Conservation (phyloP, 2,329 filamentous ascomycete genomes). For the Arachnomyces sp. region DNA sequence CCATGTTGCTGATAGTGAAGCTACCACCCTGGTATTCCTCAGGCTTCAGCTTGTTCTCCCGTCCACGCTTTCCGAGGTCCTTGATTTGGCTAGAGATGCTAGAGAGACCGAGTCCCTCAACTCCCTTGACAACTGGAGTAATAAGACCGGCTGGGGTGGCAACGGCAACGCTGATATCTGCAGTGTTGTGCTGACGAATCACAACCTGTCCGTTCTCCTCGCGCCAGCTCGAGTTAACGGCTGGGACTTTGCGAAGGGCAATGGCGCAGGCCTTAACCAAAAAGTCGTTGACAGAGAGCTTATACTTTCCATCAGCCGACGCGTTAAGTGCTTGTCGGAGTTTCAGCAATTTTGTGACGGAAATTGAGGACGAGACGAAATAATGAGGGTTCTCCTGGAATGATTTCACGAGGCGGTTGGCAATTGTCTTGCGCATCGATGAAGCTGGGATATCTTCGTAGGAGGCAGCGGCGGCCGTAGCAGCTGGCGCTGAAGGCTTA, state of each 20-base stretch:
- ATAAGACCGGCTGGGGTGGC: slow-evolving; percentile 90
- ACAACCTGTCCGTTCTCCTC: slow-evolving; percentile 66
- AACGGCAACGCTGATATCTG: slow-evolving; percentile 93
- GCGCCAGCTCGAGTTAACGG: slow-evolving; percentile 90
- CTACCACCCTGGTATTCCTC: slow-evolving; percentile 99
- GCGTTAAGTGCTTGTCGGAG: slow-evolving; percentile 89
- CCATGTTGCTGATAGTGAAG: slow-evolving; percentile 99
- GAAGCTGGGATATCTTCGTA: slow-evolving; percentile 80
- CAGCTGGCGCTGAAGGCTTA: slow-evolving; percentile 46
- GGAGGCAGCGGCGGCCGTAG: slow-evolving; percentile 52
- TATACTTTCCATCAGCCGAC: slow-evolving; percentile 85
- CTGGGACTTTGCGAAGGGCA: slow-evolving; percentile 86
- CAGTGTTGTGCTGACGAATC: slow-evolving; percentile 87
- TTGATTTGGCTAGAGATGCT: slow-evolving; percentile 85
- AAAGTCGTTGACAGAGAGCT: slow-evolving; percentile 99
- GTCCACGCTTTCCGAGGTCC: slow-evolving; percentile 91
- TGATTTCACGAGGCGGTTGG: slow-evolving; percentile 80
- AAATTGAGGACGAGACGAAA: slow-evolving; percentile 86
- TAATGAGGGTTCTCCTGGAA: slow-evolving; percentile 94
- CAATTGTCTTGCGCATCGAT: slow-evolving; percentile 98
- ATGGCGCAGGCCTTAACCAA: slow-evolving; percentile 90
- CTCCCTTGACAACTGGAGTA: slow-evolving; percentile 91
- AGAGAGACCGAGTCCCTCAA: slow-evolving; percentile 77
- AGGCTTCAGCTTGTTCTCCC: slow-evolving; percentile 97
- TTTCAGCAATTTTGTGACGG: slow-evolving; percentile 91